Conservation (phyloP, 768 basidiomycete genomes). For the Rhizopogon sp. region DNA sequence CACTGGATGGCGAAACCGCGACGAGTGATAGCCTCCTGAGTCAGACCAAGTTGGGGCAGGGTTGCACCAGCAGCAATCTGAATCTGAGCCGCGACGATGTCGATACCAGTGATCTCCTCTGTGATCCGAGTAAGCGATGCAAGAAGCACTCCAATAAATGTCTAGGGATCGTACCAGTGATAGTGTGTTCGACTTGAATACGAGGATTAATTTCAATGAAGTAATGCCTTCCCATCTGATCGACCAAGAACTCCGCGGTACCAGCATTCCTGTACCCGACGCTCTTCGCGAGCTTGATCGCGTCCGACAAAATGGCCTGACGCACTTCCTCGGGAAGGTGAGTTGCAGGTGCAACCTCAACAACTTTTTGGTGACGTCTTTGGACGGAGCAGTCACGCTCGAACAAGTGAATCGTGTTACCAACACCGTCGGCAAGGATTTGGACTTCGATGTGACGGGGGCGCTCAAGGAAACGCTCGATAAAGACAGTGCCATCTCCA, state of each 20-base stretch:
- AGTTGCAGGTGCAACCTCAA: slow-evolving; percentile 96
- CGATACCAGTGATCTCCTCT: slow-evolving; percentile 99
- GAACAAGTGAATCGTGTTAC: slow-evolving; percentile 96
- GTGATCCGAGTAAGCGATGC: slow-evolving; percentile 7
- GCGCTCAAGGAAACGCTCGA: slow-evolving; percentile 94
- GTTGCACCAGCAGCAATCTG: slow-evolving; percentile 99
- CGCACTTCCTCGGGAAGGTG: slow-evolving; percentile 90
- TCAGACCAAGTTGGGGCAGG: slow-evolving; percentile 89
- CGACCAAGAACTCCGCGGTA: slow-evolving; percentile 97
- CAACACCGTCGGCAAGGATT: slow-evolving; percentile 83
- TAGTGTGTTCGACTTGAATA: slow-evolving; percentile 99
- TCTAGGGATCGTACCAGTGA: slow-evolving; percentile 63
- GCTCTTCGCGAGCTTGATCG: slow-evolving; percentile 90
- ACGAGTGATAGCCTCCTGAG: slow-evolving; percentile 92
- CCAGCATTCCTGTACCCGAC: slow-evolving; percentile 97
- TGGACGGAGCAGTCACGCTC: slow-evolving; percentile 99
- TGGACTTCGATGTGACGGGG: slow-evolving; percentile 99
- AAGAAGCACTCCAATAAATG: neutral
- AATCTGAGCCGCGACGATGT: slow-evolving; percentile 98
- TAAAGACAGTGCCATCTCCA: slow-evolving; percentile 98
- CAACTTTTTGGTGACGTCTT: slow-evolving; percentile 96
- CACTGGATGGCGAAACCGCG: slow-evolving; percentile 98
- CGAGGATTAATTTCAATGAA: slow-evolving; percentile 99
- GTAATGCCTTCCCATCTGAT: slow-evolving; percentile 93
- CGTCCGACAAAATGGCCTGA: slow-evolving; percentile 82